phyloP scores from a whole-genome alignment of 768 basidiomycete species.

The Psilocybe sp. region DNA sequence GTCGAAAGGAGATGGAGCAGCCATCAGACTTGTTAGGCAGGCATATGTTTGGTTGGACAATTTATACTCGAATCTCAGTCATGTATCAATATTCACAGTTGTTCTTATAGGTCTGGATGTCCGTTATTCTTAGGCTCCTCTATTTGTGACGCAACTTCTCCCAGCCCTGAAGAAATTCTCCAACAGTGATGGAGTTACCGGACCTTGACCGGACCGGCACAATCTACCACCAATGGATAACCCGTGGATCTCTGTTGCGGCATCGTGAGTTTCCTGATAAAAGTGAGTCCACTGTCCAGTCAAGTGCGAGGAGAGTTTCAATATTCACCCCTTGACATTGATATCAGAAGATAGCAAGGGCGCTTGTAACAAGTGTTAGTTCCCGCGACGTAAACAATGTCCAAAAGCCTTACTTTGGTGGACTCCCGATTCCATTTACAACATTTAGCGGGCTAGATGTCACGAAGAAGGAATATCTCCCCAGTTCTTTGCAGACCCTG shows the following conservation, averaged over 20 bases:
- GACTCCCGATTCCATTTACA: constrained; percentile 23
- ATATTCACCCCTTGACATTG: no score
- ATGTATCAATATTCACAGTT: no score
- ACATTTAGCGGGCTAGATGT: constrained; percentile 23
- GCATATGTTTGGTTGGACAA: no score
- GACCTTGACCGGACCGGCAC: neutral
- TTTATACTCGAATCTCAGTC: no score
- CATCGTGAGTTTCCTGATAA: constrained; percentile 37
- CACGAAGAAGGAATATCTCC: constrained; percentile 22
- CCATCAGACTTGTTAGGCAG: constrained; percentile 1
- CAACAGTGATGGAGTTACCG: neutral
- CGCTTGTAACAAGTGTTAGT: constrained; percentile 1
- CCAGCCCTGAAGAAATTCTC: constrained; percentile 21
- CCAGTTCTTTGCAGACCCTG: constrained; percentile 17
- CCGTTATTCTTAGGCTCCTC: no score
- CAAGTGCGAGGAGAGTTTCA: no score
- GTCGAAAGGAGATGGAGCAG: constrained; percentile 18
- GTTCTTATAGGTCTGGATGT: no score
- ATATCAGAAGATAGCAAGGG: constrained; percentile 11
- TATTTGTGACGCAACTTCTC: constrained; percentile 26
- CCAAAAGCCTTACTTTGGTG: constrained; percentile 18
- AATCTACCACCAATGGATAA: constrained; percentile 38
- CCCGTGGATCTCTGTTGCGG: constrained; percentile 35
- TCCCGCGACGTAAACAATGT: no score
- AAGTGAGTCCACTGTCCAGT: no score